Percentiles rank a stretch among this genome's conserved stretches.
Conservation (phyloP, 805 yeast species). For the Scheffersomyces coipomensis region DNA sequence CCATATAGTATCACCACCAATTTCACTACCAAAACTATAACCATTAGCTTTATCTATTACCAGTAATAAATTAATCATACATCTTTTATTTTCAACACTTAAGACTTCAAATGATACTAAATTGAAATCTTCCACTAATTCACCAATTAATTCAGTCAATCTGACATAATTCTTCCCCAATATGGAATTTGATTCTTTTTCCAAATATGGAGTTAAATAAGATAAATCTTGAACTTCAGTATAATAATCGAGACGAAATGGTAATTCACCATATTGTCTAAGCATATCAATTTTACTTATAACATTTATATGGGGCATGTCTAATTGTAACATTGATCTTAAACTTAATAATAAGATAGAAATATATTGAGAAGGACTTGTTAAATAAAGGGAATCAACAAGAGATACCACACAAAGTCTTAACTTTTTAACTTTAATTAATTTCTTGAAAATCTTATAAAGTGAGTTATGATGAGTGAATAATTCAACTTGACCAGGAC, state of each 20-base stretch:
- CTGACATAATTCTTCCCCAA: slow-evolving; percentile 61
- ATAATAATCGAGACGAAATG: slow-evolving; percentile 81
- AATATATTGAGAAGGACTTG: slow-evolving; percentile 86
- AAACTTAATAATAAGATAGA: slow-evolving; percentile 77
- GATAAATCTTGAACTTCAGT: slow-evolving; percentile 88
- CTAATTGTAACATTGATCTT: slow-evolving; percentile 90
- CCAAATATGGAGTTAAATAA: slow-evolving; percentile 64
- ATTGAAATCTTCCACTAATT: slow-evolving; percentile 82
- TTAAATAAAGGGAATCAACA: slow-evolving; percentile 77
- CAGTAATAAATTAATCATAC: slow-evolving; percentile 81
- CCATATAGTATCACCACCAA: slow-evolving; percentile 98
- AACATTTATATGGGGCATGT: slow-evolving; percentile 90
- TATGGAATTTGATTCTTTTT: slow-evolving; percentile 67
- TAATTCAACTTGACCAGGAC: slow-evolving; percentile 96
- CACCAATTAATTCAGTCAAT: slow-evolving; percentile 76
- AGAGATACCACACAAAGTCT: slow-evolving; percentile 83
- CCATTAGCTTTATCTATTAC: slow-evolving; percentile 91
- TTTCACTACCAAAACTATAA: slow-evolving; percentile 87
- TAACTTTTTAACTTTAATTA: slow-evolving; percentile 57
- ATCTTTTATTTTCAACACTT: slow-evolving; percentile 85
- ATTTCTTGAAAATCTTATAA: slow-evolving; percentile 58
- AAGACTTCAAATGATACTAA: slow-evolving; percentile 86
- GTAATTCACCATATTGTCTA: slow-evolving; percentile 72
- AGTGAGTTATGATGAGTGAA: slow-evolving; percentile 87
- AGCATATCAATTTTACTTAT: slow-evolving; percentile 87